These are phyloP conservation scores for Setaria viridis DNA, from an alignment of 202 grass and related monocot genomes.

Conservation along the genomic window DNA sequence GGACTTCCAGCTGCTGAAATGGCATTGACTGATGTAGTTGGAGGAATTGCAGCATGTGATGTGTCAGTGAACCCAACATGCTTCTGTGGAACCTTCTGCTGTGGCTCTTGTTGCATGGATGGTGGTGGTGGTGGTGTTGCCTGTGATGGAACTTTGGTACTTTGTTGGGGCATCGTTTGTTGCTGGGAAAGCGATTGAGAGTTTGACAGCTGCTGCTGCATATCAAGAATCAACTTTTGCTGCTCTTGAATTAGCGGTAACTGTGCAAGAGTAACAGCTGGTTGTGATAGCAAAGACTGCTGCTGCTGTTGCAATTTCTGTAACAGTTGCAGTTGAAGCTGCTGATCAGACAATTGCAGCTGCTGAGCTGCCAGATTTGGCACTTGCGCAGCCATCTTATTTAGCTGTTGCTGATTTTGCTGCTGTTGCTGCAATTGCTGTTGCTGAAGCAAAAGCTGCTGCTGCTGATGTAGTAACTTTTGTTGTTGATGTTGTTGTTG, in stretches of 20 bases:
- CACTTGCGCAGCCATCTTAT: conserved; percentile 49
- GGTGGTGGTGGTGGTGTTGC: conserved; percentile 36
- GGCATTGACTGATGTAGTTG: conserved; percentile 37
- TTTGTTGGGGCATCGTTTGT: conserved; percentile 62
- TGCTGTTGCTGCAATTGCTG: conserved; percentile 74
- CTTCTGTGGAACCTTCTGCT: conserved; percentile 76
- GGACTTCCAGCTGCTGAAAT: conserved; percentile 59
- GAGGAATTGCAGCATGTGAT: conserved; percentile 44
- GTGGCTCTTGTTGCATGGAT: conserved; percentile 58
- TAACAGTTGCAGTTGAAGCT: conserved; percentile 56
- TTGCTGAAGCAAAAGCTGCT: conserved; percentile 59
- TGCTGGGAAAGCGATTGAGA: conserved; percentile 68
- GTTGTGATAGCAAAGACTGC: conserved; percentile 71
- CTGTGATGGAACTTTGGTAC: conserved; percentile 58
- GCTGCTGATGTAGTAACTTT: conserved; percentile 50
- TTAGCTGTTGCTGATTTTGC: conserved; percentile 71
- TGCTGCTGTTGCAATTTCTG: conserved; percentile 69
- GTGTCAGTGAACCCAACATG: conserved; percentile 52
- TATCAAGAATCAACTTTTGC: conserved; percentile 83
- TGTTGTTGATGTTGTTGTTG: conserved; percentile 28
- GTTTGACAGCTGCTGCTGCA: conserved; percentile 69
- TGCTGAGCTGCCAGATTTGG: conserved; percentile 46
- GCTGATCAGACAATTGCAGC: conserved; percentile 55
- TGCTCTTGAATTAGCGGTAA: conserved; percentile 82
- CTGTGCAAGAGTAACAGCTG: conserved; percentile 71